These are phyloP conservation scores for Pythium aphanidermatum DNA, from an alignment of 352 stramenopile genomes.

Conservation along the genomic window DNA sequence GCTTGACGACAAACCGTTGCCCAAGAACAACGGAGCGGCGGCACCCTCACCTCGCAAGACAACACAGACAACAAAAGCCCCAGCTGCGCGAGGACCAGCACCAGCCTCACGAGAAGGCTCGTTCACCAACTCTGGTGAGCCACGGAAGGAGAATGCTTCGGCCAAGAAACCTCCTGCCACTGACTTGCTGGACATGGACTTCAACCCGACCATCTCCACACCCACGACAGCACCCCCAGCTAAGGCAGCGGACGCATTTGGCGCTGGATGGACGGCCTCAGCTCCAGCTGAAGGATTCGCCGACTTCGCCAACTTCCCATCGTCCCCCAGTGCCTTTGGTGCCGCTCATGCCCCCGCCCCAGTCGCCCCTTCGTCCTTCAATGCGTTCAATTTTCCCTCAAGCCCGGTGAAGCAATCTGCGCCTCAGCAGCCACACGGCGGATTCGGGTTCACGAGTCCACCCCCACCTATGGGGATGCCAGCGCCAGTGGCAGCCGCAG, in stretches of 20 bases:
- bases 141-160: slow-evolving; percentile 39
- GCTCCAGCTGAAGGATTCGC: slow-evolving; percentile 34
- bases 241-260: slow-evolving; percentile 14
- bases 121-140: slow-evolving; percentile 46
- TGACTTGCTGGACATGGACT: slow-evolving; percentile 67
- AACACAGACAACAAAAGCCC: neutral
- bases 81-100: neutral
- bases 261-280: slow-evolving; percentile 14
- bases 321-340: slow-evolving; percentile 21
- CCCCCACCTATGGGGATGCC: slow-evolving; percentile 6
- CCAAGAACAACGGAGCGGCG: slow-evolving; percentile 9
- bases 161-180: slow-evolving; percentile 26
- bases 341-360: slow-evolving; percentile 1
- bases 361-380: slow-evolving; percentile 24
- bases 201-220: slow-evolving; percentile 47
- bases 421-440: neutral
- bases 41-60: slow-evolving; percentile 24
- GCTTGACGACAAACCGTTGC: slow-evolving; percentile 28
- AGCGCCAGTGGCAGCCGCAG: slow-evolving; percentile 11
- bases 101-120: slow-evolving; percentile 18
- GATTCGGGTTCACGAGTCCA: slow-evolving; percentile 13
- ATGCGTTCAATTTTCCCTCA: slow-evolving; percentile 47
- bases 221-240: slow-evolving; percentile 9
- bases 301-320: slow-evolving; percentile 58
- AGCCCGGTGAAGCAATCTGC: slow-evolving; percentile 38